phyloP scores from a whole-genome alignment of 768 basidiomycete species.

The Boletus reticulatus region DNA sequence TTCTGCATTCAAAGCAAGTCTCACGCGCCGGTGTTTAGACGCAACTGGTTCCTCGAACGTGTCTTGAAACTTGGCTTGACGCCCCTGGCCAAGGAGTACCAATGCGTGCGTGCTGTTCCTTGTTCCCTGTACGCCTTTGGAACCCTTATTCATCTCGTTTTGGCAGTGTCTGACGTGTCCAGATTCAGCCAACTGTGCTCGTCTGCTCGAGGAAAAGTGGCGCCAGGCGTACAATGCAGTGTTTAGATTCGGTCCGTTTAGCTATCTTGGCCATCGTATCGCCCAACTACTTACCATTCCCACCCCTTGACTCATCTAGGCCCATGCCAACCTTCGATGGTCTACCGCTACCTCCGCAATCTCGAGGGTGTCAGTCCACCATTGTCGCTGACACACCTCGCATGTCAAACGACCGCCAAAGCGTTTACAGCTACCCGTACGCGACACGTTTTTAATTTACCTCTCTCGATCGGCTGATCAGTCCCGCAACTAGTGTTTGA shows the following conservation, averaged over 20 bases:
- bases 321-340: constrained; percentile 88
- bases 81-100: constrained; percentile 89
- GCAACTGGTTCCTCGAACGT: constrained; percentile 95
- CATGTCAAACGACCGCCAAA: constrained; percentile 87
- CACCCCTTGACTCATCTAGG: constrained; percentile 38
- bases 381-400: constrained; percentile 78
- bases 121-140: neutral
- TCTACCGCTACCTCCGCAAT: constrained; percentile 86
- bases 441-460: constrained; percentile 13
- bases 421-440: constrained; percentile 83
- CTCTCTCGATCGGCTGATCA: too few species aligned
- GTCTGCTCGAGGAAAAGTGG: constrained; percentile 91
- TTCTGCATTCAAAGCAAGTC: too few species aligned
- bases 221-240: constrained; percentile 82
- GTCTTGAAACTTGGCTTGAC: constrained; percentile 89
- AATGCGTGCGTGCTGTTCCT: constrained; percentile 61
- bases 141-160: neutral
- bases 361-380: constrained; percentile 91
- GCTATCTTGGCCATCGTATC: neutral
- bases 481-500: constrained; percentile 64
- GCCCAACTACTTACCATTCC: neutral
- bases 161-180: constrained; percentile 79
- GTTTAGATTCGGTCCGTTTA: constrained; percentile 70
- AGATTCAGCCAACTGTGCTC: constrained; percentile 75
- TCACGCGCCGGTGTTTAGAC: constrained; percentile 32